Evolutionary conservation across 2,329 filamentous ascomycete species (phyloP), one percentile per base, ranked within the genome.

Genomic region (Claviceps fusiformis): DNA sequence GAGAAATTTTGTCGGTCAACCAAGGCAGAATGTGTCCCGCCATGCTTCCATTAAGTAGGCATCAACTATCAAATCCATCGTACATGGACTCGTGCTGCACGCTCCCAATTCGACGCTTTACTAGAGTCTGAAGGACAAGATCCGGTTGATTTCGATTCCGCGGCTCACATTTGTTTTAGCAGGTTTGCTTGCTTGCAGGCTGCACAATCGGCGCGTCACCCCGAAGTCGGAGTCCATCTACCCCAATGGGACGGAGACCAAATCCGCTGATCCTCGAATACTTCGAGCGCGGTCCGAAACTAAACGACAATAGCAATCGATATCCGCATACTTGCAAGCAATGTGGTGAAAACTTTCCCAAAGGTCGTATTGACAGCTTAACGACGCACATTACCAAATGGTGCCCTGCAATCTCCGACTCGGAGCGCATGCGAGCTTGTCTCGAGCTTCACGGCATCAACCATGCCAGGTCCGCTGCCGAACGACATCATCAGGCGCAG

Each of bases 241-340:
- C 54, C 11, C 73, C 66, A 62, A 92, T 92, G 89, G 89, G 89
- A 67, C 82, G 89, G 67, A 85, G 86, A 71, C 89, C 88, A 60
- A 92, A 93, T 70, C 82, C 83, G 63, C 77, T 95, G 62, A 91
- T 95, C 68, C 79, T 88, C 69, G 83, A 92, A 71, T 93, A 89
- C 75, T 96, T 95, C 70, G 82, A 88, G 68, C 82, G 90, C 62
- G 91, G 91, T 10, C 80, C 82, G 44, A 95, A 95, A 72, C 79
- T 95, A 63, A 83, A 86, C 66, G 89, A 95, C 72, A 86, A 87
- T 60, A 93, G 88, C 74, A 95, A 95, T 69, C 83, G 91, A 56
- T 96, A 96, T 67, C 85, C 89, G 63, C 89, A 95, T 67, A 93
- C 87, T 13, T 95, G 90, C 80, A 92, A 87, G 69, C 79, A 83